Conservation (phyloP, 345 rosid species). For the Pistacia integerrima region DNA sequence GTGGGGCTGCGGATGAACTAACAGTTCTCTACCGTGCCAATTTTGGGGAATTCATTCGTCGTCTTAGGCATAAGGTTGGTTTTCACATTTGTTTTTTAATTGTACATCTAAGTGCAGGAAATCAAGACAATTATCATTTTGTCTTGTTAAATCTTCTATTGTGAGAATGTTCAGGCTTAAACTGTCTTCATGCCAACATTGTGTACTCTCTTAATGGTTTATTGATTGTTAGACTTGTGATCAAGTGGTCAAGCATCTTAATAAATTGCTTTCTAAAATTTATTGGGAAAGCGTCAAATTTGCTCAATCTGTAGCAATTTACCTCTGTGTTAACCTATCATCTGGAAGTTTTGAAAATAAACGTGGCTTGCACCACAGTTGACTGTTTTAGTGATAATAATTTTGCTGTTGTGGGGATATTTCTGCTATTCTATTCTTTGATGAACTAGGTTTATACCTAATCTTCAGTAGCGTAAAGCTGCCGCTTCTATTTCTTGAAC, state of each 20-base stretch:
- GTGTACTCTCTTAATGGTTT: not conserved
- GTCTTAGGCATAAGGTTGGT: constrained; percentile 81
- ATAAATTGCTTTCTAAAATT: not conserved
- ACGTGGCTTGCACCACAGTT: not conserved
- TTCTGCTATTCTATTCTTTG: not conserved
- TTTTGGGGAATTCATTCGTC: constrained; percentile 71
- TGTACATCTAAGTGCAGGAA: not conserved
- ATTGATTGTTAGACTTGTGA: not conserved
- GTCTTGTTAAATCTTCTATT: not conserved
- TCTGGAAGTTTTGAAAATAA: not conserved
- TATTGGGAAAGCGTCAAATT: not conserved
- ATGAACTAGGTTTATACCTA: not conserved
- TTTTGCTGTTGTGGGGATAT: not conserved
- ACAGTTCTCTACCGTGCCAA: constrained; percentile 79
- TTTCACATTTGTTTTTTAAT: constrained; percentile 14
- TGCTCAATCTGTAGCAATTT: not conserved
- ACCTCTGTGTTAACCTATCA: not conserved
- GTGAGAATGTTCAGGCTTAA: not conserved
- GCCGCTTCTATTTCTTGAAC: not conserved
- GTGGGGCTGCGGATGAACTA: constrained; percentile 31
- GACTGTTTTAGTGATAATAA: not conserved
- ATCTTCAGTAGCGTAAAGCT: not conserved
- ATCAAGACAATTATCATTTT: not conserved
- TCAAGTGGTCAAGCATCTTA: not conserved
- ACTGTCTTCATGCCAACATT: constrained; percentile 1